Percentiles rank a stretch among this genome's conserved stretches.
Evolutionary conservation across 345 rosid species (phyloP).

Genomic region (Citrus unshiu): DNA sequence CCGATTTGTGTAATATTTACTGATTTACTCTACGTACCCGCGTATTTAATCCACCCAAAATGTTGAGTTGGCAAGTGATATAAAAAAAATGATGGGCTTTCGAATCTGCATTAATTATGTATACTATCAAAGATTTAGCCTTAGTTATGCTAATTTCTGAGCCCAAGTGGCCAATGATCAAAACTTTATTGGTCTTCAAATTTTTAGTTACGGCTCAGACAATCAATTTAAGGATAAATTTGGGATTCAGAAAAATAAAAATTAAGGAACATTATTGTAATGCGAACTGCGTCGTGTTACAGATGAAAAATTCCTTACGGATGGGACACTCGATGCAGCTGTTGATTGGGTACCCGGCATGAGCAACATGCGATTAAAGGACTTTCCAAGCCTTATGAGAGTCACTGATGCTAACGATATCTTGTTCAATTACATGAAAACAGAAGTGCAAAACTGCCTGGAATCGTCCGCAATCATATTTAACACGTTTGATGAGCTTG

Average conservation of each 20-base stretch:
- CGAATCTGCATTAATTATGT: too few species aligned
- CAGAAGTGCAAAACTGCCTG: slow-evolving; percentile 21
- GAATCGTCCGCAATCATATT: slow-evolving; percentile 32
- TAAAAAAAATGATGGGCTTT: too few species aligned
- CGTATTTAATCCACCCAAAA: too few species aligned
- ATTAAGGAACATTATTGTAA: background rate
- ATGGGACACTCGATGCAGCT: slow-evolving; percentile 26
- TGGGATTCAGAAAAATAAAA: background rate
- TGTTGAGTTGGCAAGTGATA: too few species aligned
- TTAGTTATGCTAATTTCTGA: too few species aligned
- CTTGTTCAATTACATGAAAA: slow-evolving; percentile 16
- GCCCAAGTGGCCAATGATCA: too few species aligned
- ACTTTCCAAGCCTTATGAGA: slow-evolving; percentile 33
- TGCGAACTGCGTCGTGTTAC: background rate
- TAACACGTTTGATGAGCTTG: slow-evolving; percentile 42
- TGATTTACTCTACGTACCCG: too few species aligned
- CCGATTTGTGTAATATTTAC: too few species aligned
- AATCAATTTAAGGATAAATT: too few species aligned
- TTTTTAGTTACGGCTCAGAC: too few species aligned
- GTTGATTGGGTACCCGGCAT: slow-evolving; percentile 43
- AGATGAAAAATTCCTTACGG: slow-evolving; percentile 26
- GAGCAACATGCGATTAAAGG: slow-evolving; percentile 32
- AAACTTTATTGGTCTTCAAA: too few species aligned
- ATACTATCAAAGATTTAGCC: fast-evolving
- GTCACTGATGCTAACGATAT: slow-evolving; percentile 24